Evolutionary conservation across 108 stramenopile species (phyloP), one percentile per base, ranked within the genome.

Genomic region (Chaetoceros muelleri): DNA sequence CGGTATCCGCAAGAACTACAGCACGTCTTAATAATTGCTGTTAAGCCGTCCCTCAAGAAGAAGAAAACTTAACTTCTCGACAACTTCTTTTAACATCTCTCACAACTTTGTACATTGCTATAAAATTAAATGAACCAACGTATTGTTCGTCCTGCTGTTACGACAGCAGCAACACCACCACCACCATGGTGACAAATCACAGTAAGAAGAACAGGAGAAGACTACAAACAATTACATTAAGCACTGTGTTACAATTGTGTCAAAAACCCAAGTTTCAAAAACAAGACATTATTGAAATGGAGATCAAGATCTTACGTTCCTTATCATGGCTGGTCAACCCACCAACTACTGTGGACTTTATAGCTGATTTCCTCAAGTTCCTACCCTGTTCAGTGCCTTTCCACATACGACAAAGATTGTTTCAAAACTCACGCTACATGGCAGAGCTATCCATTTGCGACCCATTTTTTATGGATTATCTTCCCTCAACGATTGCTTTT

Each of bases 221-320:
- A n/a, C n/a, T n/a, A n/a, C n/a, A 82, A 47, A 75, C 72, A 52
- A 78, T 82, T 48, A 78, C 72, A 28, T 53, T 84, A n/a, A 60
- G 59, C 16, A 88, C 81, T 22, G 45, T 88, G 49, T 72, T 83
- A 1, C 71, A 76, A 46, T 63, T 89, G 22, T 78, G 78, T 29
- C 66, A 84, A 19, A 82, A 84, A n/a, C n/a, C n/a, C 1, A 80
- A 85, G 40, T 89, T 89, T 53, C 67, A 62, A 8, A 60, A 77
- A 0, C 19, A 46, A 19, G 64, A 85, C 64, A 89, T 89, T 62
- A 73, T 83, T 49, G 78, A 79, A 61, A 85, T 89, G 84, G 87
- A 89, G 61, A 76, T 59, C 67, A 44, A 27, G 24, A 71, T 89
- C 8, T 53, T 85, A 24, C 56, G 40, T 0, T 66, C 73, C 5